phyloP scores from a whole-genome alignment of 2,329 filamentous ascomycete genomes.

The Anthostomella pinea region DNA sequence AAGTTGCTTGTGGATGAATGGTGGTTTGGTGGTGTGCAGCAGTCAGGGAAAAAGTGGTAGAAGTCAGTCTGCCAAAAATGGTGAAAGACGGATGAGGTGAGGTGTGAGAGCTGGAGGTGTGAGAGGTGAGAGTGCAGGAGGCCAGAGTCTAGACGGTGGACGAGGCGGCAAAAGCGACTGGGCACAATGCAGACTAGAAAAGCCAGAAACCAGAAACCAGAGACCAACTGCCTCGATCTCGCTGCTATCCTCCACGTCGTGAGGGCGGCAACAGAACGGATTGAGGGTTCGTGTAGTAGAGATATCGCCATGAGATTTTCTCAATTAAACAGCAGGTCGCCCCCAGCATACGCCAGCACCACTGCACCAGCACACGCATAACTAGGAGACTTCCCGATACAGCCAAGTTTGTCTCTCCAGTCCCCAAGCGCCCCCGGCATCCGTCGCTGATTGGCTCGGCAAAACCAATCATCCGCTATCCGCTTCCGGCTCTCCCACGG shows the following conservation, averaged over 20 bases:
- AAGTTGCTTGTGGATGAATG: too few relatives aligned
- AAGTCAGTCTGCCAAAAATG: conserved; percentile 3
- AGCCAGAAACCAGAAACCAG: conserved; percentile 8
- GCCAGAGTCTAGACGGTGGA: too few relatives aligned
- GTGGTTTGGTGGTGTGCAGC: conserved; percentile 8
- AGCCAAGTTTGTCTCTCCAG: conserved; percentile 24
- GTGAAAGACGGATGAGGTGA: background rate
- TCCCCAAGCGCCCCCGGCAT: conserved; percentile 8
- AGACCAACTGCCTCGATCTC: conserved; percentile 7
- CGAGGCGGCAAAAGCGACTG: conserved; percentile 12
- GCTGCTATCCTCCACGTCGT: conserved; percentile 6
- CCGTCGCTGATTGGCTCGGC: conserved; percentile 25
- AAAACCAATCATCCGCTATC: conserved; percentile 28
- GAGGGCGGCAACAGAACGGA: conserved; percentile 16
- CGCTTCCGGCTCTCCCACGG: conserved; percentile 25
- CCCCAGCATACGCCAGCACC: too few relatives aligned
- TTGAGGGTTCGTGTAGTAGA: conserved; percentile 13
- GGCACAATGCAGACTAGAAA: conserved; percentile 7
- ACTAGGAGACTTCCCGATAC: conserved; percentile 29
- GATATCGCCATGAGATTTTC: conserved; percentile 32
- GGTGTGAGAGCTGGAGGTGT: background rate
- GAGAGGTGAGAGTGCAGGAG: background rate
- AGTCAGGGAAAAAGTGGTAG: conserved; percentile 3
- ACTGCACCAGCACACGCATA: too few relatives aligned
- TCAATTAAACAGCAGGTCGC: conserved; percentile 24